Base-by-base conservation (phyloP, 441 rosid genomes). In the Geranium incanum region DNA sequence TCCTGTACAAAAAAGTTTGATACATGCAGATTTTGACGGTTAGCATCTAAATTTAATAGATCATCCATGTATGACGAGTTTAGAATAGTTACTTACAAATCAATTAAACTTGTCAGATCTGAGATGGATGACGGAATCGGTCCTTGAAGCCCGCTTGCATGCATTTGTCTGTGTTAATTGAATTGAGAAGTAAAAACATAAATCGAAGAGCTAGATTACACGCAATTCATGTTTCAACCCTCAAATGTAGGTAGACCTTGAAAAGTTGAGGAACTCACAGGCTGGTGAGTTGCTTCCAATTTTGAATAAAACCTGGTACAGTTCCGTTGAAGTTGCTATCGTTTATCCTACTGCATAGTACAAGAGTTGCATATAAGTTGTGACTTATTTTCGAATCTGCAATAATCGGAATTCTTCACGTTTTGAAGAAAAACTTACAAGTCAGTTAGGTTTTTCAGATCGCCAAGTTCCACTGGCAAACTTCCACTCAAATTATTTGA, bases 401-500 rank as follows among this genome's bases (percentile, higher is more conserved):
- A 6, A 62, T 62, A 21, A 21, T 62, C 0, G 3, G 13, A 8
- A 62, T 5, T 62, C 66, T 62, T 19, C 9, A 62, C 6, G 9
- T 23, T 62, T 19, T 8, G 33, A 62, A 28, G 33, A 62, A 21
- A 75, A 70, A 78, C 84, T 4, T 86, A 89, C 97, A 92, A 72
- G 66, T 92, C 89, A 65, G 88, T 79, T 52, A 89, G 79, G 75
- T 88, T 88, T 70, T 18, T 69, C 68, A 92, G 84, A 73, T 73
- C 76, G 72, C 84, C 77, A 33, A 92, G 79, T 50, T 85, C 72
- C n/a, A 55, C 11, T 48, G 97, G 97, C 76, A 92, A 83, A 76
- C 57, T 71, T 71, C 92, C 95, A 3, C 87, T 82, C 75, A 92
- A 84, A 64, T 69, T 81, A 77, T 92, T 92, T 78, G 97, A 89